Conservation (phyloP, 495 filamentous ascomycete genomes). For the Amorphotheca resinae region DNA sequence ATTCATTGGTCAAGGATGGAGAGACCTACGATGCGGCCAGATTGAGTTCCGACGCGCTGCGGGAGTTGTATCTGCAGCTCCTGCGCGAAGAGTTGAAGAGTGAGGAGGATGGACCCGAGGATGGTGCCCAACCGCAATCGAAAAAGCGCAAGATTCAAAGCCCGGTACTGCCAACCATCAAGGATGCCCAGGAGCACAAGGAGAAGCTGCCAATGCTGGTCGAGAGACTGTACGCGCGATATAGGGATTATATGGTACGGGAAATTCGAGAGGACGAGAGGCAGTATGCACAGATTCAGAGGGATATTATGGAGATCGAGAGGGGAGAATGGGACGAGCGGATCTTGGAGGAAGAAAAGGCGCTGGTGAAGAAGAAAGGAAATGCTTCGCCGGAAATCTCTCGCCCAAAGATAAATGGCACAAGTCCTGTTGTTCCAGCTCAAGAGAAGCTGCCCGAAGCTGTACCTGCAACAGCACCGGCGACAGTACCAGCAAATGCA, state of each 20-base stretch:
- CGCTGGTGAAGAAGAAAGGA: constrained; percentile 4
- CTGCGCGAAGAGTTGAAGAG: constrained; percentile 56
- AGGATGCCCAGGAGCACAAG: constrained; percentile 50
- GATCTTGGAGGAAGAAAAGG: constrained; percentile 19
- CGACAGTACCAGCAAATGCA: too few species aligned
- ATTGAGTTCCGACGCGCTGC: constrained; percentile 65
- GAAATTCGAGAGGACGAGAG: constrained; percentile 67
- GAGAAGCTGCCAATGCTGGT: constrained; percentile 57
- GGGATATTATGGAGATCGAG: constrained; percentile 58
- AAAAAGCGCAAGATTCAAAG: constrained; percentile 64
- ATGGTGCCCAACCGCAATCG: constrained; percentile 28
- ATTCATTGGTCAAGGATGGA: constrained; percentile 53
- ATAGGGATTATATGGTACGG: constrained; percentile 50
- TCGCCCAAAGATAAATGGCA: constrained; percentile 1
- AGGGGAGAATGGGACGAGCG: constrained; percentile 39
- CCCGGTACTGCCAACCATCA: constrained; percentile 47
- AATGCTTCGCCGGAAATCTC: constrained; percentile 15
- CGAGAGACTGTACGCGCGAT: constrained; percentile 59
- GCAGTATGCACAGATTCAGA: constrained; percentile 45
- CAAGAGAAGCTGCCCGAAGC: constrained; percentile 11
- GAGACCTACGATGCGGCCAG: constrained; percentile 57
- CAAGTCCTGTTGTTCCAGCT: not conserved
- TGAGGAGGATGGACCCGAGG: constrained; percentile 22
- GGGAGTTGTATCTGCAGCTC: constrained; percentile 61
- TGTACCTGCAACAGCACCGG: too few species aligned